Evolutionary conservation across 1,284 basidiomycete genomes (phyloP).

Genomic region (Trametes versicolor): DNA sequence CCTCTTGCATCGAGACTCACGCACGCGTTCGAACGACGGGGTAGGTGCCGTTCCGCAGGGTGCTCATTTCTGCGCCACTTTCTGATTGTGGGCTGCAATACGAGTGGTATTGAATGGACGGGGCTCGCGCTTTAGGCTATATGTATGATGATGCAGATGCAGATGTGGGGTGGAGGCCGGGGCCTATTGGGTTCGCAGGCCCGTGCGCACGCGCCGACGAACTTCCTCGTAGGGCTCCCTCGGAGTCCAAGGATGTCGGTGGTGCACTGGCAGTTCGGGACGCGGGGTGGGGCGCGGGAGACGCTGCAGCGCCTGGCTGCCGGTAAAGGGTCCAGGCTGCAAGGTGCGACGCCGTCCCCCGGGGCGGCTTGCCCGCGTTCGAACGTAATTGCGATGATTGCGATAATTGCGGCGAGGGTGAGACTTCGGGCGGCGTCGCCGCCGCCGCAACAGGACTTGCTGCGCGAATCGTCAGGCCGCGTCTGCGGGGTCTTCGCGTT

Average conservation of each 20-base stretch:
- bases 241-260: slow-evolving; percentile 32
- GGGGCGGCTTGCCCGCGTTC: slow-evolving; percentile 8
- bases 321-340: slow-evolving; percentile 10
- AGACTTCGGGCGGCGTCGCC: slow-evolving; percentile 8
- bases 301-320: background rate
- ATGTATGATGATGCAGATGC: slow-evolving; percentile 11
- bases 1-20: slow-evolving; percentile 2
- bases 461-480: background rate
- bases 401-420: slow-evolving; percentile 4
- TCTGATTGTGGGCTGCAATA: slow-evolving; percentile 25
- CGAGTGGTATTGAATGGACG: slow-evolving; percentile 21
- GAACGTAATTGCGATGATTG: slow-evolving; percentile 16
- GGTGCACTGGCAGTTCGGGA: too few relatives aligned
- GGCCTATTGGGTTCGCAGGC: slow-evolving; percentile 17
- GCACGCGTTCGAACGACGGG: slow-evolving; percentile 13
- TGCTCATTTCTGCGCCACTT: slow-evolving; percentile 32
- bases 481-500: slow-evolving; percentile 13
- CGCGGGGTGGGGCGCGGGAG: background rate
- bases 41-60: slow-evolving; percentile 6
- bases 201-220: slow-evolving; percentile 20
- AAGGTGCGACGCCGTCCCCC: slow-evolving; percentile 20
- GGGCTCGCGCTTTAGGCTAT: slow-evolving; percentile 22
- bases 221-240: slow-evolving; percentile 25
- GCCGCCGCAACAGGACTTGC: background rate
- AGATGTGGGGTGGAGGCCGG: slow-evolving; percentile 21